A percentile compares a stretch with the other conserved stretches of the same genome.
Evolutionary conservation across 208 protist genomes (phyloP).

Genomic region (Porcisia hertigi): DNA sequence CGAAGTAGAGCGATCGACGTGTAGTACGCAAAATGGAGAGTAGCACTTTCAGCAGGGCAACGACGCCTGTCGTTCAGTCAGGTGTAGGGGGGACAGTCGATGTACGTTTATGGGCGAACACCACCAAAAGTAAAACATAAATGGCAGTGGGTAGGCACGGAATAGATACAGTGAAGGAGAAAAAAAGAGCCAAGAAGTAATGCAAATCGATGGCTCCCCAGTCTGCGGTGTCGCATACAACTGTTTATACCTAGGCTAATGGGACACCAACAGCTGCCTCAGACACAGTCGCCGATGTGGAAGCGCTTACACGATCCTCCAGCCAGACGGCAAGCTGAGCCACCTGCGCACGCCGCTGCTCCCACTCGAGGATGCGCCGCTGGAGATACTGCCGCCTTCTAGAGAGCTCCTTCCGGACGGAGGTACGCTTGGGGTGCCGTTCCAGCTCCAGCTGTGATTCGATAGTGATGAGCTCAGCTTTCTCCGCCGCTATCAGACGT

Average conservation of each 20-base stretch:
- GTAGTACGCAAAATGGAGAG: background rate
- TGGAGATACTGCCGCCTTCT: conserved; percentile 27
- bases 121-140: too few relatives aligned
- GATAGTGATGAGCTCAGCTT: conserved; percentile 27
- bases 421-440: background rate
- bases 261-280: background rate
- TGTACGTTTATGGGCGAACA: background rate
- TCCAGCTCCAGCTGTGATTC: conserved; percentile 20
- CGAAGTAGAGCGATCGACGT: background rate
- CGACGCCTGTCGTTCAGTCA: background rate
- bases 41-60: background rate
- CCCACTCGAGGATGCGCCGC: conserved; percentile 35
- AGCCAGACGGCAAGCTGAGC: conserved; percentile 34
- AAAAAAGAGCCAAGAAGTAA: background rate
- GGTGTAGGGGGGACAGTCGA: background rate
- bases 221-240: background rate
- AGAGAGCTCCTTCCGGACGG: conserved; percentile 17
- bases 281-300: conserved; percentile 1
- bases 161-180: background rate
- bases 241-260: background rate
- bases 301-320: conserved; percentile 10
- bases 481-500: conserved; percentile 16
- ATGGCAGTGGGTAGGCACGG: background rate
- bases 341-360: conserved; percentile 38
- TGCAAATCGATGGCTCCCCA: background rate